Conservation (phyloP, 2,329 filamentous ascomycete species). For the Diaporthe caulivora region DNA sequence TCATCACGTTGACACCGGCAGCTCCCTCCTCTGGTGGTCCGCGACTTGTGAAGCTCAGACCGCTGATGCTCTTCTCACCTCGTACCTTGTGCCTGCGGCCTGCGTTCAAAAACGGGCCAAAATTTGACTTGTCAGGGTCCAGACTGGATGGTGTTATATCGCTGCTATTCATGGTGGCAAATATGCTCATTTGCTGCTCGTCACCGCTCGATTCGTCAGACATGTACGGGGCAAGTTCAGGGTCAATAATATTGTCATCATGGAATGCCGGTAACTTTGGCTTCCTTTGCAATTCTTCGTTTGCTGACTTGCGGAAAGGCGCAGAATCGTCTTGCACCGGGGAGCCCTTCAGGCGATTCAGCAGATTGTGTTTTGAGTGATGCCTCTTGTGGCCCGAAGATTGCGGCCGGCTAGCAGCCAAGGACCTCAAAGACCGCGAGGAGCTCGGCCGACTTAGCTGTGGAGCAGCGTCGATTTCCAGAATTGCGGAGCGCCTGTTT, state of each 20-base stretch:
- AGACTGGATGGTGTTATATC: conserved; percentile 73
- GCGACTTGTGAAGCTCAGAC: conserved; percentile 76
- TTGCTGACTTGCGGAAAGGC: conserved; percentile 83
- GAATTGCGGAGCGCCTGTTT: conserved; percentile 86
- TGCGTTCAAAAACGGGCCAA: conserved; percentile 79
- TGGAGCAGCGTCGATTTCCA: conserved; percentile 81
- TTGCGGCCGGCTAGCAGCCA: conserved; percentile 76
- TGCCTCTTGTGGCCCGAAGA: conserved; percentile 87
- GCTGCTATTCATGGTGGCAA: conserved; percentile 78
- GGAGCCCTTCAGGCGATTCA: conserved; percentile 76
- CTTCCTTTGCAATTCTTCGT: conserved; percentile 74
- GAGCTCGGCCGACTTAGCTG: conserved; percentile 92
- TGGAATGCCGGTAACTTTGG: conserved; percentile 90
- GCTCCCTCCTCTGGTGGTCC: conserved; percentile 73
- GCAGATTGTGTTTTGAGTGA: conserved; percentile 87
- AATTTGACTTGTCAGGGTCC: conserved; percentile 80
- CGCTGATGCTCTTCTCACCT: conserved; percentile 81
- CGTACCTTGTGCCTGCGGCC: conserved; percentile 79
- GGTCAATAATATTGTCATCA: conserved; percentile 98
- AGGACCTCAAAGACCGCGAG: conserved; percentile 86
- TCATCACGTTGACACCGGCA: conserved; percentile 67
- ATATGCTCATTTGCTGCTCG: conserved; percentile 90
- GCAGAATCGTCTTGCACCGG: conserved; percentile 81
- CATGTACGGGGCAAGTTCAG: conserved; percentile 93
- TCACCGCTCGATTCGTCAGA: conserved; percentile 96